phyloP scores from a whole-genome alignment of 805 yeast species.

The Kluyveromyces nonfermentans region DNA sequence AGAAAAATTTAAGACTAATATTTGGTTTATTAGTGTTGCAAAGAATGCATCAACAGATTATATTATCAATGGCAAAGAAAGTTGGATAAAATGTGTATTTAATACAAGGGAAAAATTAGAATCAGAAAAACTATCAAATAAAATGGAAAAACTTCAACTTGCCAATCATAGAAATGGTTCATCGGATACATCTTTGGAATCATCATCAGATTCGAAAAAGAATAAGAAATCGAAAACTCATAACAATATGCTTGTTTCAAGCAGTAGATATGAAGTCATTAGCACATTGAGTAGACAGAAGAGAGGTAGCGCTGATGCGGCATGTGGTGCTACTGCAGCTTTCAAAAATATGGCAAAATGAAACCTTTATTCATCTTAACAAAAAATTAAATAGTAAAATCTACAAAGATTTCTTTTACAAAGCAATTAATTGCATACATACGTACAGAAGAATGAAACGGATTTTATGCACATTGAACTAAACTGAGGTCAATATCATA shows the following conservation, averaged over 20 bases:
- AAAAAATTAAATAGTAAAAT: no score
- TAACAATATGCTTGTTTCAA: conserved; percentile 25
- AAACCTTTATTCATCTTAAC: neutral
- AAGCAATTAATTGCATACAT: no score
- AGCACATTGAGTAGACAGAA: conserved; percentile 15
- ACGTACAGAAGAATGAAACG: neutral
- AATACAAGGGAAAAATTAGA: conserved; percentile 51
- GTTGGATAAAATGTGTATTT: conserved; percentile 65
- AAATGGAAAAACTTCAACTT: conserved; percentile 8
- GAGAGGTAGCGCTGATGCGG: conserved; percentile 15
- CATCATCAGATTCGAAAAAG: conserved; percentile 2
- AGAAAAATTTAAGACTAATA: conserved; percentile 49
- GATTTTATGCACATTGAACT: neutral
- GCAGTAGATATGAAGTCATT: conserved; percentile 28
- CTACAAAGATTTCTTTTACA: no score
- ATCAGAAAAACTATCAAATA: conserved; percentile 12
- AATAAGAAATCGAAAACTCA: conserved; percentile 8
- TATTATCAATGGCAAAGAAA: conserved; percentile 38
- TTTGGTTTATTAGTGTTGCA: conserved; percentile 48
- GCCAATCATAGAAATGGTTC: conserved; percentile 6
- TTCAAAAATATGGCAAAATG: conserved; percentile 10
- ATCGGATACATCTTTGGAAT: neutral
- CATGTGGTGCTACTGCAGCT: conserved; percentile 30
- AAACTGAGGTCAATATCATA: neutral
- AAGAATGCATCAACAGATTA: conserved; percentile 29